Base-by-base conservation (phyloP, 2,329 filamentous ascomycete species). In the Madurella mycetomatis region DNA sequence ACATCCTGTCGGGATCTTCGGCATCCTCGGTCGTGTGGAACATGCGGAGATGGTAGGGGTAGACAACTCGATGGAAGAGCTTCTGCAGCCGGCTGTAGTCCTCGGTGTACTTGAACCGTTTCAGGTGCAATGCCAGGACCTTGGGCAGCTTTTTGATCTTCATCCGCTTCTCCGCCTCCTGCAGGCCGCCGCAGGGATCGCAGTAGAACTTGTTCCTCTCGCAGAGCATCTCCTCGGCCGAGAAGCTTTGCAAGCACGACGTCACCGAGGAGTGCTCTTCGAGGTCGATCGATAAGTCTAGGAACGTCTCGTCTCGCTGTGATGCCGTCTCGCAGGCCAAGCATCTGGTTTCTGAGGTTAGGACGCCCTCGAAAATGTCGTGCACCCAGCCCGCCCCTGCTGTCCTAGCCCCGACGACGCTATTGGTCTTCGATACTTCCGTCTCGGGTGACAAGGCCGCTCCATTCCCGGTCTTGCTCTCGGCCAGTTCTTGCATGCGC, bases 161-260 rank as follows among this genome's bases (percentile, higher is more conserved):
- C 94, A 99, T 99, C 60, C 94, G 84, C 76, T 97, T 99, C 71
- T 99, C 94, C 0, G 94, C 94, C 73, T 99, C 94, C 71, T 99
- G 94, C 52, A 99, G 76, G 2, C 94, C 94, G 50, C 94, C 94
- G 64, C 94, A 99, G 64, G 92, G 92, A 69, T 99, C 94, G 73
- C 94, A 99, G 68, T 99, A 92, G 62, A 99, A 99, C 69, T 99
- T 99, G 76, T 99, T 97, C 57, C 92, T 83, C 73, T 99, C 94
- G 67, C 94, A 97, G 54, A 99, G 80, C 90, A 97, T 96, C 71
- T 99, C 94, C 66, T 97, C 94, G 44, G 94, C 91, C 0, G 94
- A 99, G 66, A 99, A 99, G 65, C 96, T 96, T 55, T 90, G 83
- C 60, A 99, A 73, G 69, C 94, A 99, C 25, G 94, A 92, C 2